Base-by-base conservation (phyloP, 2,329 filamentous ascomycete species). In the Colletotrichum sp. region DNA sequence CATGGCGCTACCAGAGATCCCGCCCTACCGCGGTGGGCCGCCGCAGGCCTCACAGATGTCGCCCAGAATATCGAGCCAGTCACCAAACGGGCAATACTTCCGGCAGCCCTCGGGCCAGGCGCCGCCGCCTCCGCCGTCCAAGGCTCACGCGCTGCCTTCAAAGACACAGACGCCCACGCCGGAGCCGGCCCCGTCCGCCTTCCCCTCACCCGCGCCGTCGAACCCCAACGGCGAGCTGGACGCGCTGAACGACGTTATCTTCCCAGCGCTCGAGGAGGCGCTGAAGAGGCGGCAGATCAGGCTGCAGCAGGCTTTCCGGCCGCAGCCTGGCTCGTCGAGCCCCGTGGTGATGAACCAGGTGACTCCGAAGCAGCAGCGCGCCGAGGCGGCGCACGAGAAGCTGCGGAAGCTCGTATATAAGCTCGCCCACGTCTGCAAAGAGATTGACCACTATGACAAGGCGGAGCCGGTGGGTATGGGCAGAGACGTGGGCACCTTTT, bases 391-490 rank as follows among this genome's bases (percentile, higher is more conserved):
- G 1, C 96, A 99, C 81, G 96, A 98, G 75, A 94, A 95, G 83
- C 90, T 99, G 57, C 91, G 94, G 78, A 92, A 93, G 81, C 88
- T 98, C 32, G 95, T 98, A 15, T 93, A 93, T 78, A 98, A 98
- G 83, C 90, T 98, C 34, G 94, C 93, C 3, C 92, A 94, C 76
- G 89, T 96, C 28, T 98, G 98, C 85, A 94, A 93, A 81, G 96
- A 98, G 83, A 95, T 99, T 81, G 96, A 99, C 84, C 91, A 94
- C 78, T 95, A 93, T 85, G 97, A 99, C 85, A 94, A 94, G 83
- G 91, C 93, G 59, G 94, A 95, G 79, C 95, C 96, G 8, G 95
- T 99, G 13, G 95, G 96, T 1, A 98, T 99, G 96, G 96, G 96
- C 0, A 93, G 95, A 60, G 96, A 96, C 30, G 96, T 98, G 3